A percentile compares a stretch with the other conserved stretches of the same genome.
Conservation (phyloP, 2,329 filamentous ascomycete genomes). For the Scolecobasidium constrictum region DNA sequence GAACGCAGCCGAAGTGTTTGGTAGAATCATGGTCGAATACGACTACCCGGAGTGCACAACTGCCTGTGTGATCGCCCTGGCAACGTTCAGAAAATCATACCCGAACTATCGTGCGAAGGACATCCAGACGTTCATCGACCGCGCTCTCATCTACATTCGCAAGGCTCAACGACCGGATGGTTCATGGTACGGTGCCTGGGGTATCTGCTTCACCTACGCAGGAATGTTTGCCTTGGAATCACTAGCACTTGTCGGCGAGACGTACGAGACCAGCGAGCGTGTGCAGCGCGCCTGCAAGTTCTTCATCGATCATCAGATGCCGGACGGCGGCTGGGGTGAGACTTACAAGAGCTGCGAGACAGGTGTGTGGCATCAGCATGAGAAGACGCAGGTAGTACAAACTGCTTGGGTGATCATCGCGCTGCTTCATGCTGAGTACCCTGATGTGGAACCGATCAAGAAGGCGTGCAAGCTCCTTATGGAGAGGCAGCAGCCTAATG, state of each 20-base stretch:
- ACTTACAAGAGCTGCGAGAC: conserved; percentile 79
- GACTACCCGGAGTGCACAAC: conserved; percentile 98
- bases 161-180: conserved; percentile 67
- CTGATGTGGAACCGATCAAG: conserved; percentile 59
- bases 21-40: conserved; percentile 96
- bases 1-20: conserved; percentile 95
- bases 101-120: conserved; percentile 69
- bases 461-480: conserved; percentile 73
- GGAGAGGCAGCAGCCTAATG: conserved; percentile 72
- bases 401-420: conserved; percentile 84
- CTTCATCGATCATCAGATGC: conserved; percentile 70
- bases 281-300: conserved; percentile 74
- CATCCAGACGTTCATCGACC: conserved; percentile 59
- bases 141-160: conserved; percentile 76
- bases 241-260: conserved; percentile 70
- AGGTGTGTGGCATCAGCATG: conserved; percentile 64
- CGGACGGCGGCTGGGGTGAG: conserved; percentile 94
- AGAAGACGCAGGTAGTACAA: conserved; percentile 80
- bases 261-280: conserved; percentile 59
- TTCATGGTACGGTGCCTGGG: conserved; percentile 98
- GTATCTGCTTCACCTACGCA: conserved; percentile 95
- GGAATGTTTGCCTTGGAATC: conserved; percentile 93
- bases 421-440: conserved; percentile 73
- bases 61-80: conserved; percentile 78
- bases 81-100: conserved; percentile 70